Evolutionary conservation across 1,284 basidiomycete genomes (phyloP).

Genomic region (Veloporphyrellus conicus): DNA sequence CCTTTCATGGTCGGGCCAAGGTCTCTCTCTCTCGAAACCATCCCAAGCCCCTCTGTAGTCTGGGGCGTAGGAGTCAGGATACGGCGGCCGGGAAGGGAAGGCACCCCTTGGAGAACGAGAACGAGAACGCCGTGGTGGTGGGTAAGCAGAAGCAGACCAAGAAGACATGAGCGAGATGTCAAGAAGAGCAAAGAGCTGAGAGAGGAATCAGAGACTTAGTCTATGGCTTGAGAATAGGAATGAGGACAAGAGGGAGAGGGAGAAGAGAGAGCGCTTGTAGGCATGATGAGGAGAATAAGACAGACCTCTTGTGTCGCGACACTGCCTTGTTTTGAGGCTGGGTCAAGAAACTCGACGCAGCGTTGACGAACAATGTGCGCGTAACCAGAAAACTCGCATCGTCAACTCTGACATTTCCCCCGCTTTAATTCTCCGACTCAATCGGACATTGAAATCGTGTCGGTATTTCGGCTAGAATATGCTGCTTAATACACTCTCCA

Average conservation of each 20-base stretch:
- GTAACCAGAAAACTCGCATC: conserved; percentile 46
- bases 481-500: conserved; percentile 51
- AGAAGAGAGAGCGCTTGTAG: conserved; percentile 56
- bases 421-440: conserved; percentile 48
- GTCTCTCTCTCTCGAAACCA: conserved; percentile 64
- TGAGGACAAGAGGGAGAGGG: conserved; percentile 54
- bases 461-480: conserved; percentile 47
- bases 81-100: conserved; percentile 51
- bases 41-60: conserved; percentile 65
- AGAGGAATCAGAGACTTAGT: conserved; percentile 59
- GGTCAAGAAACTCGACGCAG: conserved; percentile 50
- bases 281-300: conserved; percentile 72
- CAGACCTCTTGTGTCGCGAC: conserved; percentile 78
- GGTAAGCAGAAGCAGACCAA: conserved; percentile 63
- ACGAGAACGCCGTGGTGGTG: conserved; percentile 69
- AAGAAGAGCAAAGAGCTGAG: conserved; percentile 57
- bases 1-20: conserved; percentile 60
- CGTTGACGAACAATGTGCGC: conserved; percentile 56
- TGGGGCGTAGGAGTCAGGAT: conserved; percentile 54
- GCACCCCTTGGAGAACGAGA: conserved; percentile 67
- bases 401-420: conserved; percentile 20
- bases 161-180: conserved; percentile 59
- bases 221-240: conserved; percentile 69
- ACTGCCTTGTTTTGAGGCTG: conserved; percentile 55
- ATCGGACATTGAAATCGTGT: conserved; percentile 20